phyloP scores from a whole-genome alignment of 345 rosid species.

The Garcia nutans region DNA sequence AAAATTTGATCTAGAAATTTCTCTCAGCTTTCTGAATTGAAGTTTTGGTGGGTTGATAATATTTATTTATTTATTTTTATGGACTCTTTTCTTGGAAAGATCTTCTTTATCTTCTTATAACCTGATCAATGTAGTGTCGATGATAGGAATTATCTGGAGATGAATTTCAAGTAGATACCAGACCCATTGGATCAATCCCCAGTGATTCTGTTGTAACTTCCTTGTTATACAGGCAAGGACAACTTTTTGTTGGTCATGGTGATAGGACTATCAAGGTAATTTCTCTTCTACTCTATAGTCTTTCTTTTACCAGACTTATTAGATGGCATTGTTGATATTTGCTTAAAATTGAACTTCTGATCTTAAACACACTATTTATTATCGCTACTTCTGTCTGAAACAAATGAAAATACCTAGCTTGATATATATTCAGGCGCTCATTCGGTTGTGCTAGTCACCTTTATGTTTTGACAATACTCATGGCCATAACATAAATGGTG shows the following conservation, averaged over 20 bases:
- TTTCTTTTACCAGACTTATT: neutral
- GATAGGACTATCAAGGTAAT: conserved; percentile 64
- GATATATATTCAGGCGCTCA: neutral
- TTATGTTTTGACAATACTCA: neutral
- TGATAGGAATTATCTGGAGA: conserved; percentile 73
- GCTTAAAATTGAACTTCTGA: neutral
- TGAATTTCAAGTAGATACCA: conserved; percentile 53
- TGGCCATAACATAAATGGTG: neutral
- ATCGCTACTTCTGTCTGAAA: neutral
- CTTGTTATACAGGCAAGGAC: conserved; percentile 69
- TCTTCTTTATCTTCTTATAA: conserved; percentile 5
- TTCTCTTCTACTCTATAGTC: neutral
- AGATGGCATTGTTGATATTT: neutral
- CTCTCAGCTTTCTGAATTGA: neutral
- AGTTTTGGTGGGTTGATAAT: neutral
- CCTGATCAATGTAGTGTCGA: neutral
- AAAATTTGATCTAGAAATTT: neutral
- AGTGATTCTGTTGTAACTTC: conserved; percentile 65
- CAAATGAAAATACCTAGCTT: neutral
- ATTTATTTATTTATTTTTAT: neutral
- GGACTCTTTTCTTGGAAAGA: conserved; percentile 1
- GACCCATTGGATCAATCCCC: conserved; percentile 61
- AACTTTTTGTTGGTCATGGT: conserved; percentile 75
- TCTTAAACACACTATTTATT: neutral
- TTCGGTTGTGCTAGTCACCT: neutral